phyloP scores from a whole-genome alignment of 73 alveolate genomes.

The Paramecium tetraurelia region DNA sequence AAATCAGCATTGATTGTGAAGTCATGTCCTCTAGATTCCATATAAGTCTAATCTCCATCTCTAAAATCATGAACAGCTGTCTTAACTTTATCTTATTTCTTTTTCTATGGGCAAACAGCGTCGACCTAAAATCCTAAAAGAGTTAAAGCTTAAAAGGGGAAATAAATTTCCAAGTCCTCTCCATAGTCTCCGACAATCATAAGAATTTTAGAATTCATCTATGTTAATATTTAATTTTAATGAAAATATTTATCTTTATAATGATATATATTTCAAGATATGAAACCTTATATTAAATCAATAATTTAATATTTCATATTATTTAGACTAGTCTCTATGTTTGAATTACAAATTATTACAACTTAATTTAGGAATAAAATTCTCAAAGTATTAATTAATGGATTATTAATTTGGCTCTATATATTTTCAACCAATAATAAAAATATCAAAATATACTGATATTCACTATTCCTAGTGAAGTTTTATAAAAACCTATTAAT shows the following conservation, averaged over 20 bases:
- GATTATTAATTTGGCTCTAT: neutral
- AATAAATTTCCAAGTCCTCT: slow-evolving; percentile 87
- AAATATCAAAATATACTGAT: no score
- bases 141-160: slow-evolving; percentile 78
- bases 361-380: neutral
- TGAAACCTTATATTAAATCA: neutral
- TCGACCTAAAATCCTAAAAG: slow-evolving; percentile 81
- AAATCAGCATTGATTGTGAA: slow-evolving; percentile 75
- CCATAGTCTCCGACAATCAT: slow-evolving; percentile 88
- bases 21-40: slow-evolving; percentile 85
- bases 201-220: slow-evolving; percentile 58
- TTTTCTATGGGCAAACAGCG: slow-evolving; percentile 87
- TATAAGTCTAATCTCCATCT: slow-evolving; percentile 82
- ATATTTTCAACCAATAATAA: no score
- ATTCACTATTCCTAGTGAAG: no score
- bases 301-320: neutral
- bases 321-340: neutral
- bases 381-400: neutral
- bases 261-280: neutral
- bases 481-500: no score
- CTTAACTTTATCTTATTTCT: slow-evolving; percentile 79
- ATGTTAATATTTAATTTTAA: neutral
- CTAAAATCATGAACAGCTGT: slow-evolving; percentile 94
- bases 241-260: neutral
- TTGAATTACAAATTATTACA: neutral